Evolutionary conservation across 2,329 filamentous ascomycete genomes (phyloP).

Genomic region (Thelonectria rubi): DNA sequence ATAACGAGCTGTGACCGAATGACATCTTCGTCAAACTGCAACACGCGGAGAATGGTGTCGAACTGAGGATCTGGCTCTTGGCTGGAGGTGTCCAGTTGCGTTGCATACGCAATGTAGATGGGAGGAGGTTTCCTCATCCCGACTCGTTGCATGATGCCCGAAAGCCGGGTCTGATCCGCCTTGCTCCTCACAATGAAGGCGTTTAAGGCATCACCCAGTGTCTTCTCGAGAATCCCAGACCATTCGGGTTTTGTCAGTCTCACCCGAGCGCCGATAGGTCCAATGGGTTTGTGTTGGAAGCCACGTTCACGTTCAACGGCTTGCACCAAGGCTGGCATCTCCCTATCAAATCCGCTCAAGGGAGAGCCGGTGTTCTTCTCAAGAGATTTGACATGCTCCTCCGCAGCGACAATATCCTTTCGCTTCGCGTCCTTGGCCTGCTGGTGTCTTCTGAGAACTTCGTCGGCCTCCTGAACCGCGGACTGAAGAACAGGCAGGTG

Average conservation of each 20-base stretch:
- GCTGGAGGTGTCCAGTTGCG: slow-evolving; percentile 46
- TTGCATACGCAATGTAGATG: slow-evolving; percentile 51
- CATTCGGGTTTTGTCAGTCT: slow-evolving; percentile 81
- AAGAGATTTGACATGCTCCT: slow-evolving; percentile 60
- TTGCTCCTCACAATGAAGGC: slow-evolving; percentile 85
- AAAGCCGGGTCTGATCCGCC: slow-evolving; percentile 76
- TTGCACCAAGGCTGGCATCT: slow-evolving; percentile 70
- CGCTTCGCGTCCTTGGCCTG: slow-evolving; percentile 55
- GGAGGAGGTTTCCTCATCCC: slow-evolving; percentile 60
- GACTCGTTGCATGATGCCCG: slow-evolving; percentile 68
- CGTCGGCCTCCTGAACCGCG: slow-evolving; percentile 45
- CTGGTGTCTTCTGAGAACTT: slow-evolving; percentile 43
- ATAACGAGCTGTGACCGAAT: slow-evolving; percentile 87
- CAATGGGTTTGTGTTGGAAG: slow-evolving; percentile 79
- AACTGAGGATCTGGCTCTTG: slow-evolving; percentile 78
- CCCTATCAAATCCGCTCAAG: slow-evolving; percentile 70
- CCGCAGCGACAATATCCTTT: slow-evolving; percentile 62
- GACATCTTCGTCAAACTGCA: slow-evolving; percentile 83
- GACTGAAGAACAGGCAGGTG: slow-evolving; percentile 48
- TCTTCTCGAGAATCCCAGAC: slow-evolving; percentile 82
- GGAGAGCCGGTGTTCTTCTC: slow-evolving; percentile 64
- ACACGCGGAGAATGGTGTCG: slow-evolving; percentile 80
- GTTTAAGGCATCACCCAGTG: slow-evolving; percentile 74
- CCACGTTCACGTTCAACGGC: slow-evolving; percentile 74
- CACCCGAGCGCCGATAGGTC: slow-evolving; percentile 83